Evolutionary conservation across 768 basidiomycete species (phyloP).

Genomic region (Naganishia randhawae): DNA sequence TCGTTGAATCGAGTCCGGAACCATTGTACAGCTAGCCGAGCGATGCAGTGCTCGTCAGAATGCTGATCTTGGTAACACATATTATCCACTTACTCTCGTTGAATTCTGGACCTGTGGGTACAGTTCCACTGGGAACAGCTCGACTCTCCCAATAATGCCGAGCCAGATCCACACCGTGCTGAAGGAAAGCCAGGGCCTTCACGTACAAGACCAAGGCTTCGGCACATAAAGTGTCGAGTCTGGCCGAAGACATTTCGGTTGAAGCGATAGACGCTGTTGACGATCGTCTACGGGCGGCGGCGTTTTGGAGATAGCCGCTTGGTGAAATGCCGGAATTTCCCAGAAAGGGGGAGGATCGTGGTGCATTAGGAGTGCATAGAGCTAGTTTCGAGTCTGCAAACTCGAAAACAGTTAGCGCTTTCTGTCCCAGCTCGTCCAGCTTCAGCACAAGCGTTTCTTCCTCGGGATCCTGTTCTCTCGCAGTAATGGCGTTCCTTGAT

Average conservation of each 20-base stretch:
- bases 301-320: constrained; percentile 13
- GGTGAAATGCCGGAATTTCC: constrained; percentile 16
- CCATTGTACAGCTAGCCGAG: constrained; percentile 61
- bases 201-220: constrained; percentile 49
- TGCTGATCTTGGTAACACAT: constrained; percentile 14
- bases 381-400: constrained; percentile 83
- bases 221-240: constrained; percentile 37
- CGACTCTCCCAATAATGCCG: constrained; percentile 55
- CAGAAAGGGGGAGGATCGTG: constrained; percentile 4
- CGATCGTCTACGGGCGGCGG: constrained; percentile 38
- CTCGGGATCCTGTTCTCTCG: constrained; percentile 49
- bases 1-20: constrained; percentile 91
- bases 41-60: constrained; percentile 26
- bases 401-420: constrained; percentile 85
- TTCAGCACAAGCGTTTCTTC: constrained; percentile 63
- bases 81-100: constrained; percentile 58
- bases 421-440: constrained; percentile 91
- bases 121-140: constrained; percentile 24
- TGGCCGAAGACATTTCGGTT: constrained; percentile 25
- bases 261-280: constrained; percentile 39
- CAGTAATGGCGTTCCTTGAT: constrained; percentile 52
- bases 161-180: constrained; percentile 83
- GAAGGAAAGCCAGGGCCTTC: constrained; percentile 72
- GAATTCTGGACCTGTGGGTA: constrained; percentile 50
- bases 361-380: constrained; percentile 29